Base-by-base conservation (phyloP, 352 stramenopile genomes). In the Phytophthora podocarpi region DNA sequence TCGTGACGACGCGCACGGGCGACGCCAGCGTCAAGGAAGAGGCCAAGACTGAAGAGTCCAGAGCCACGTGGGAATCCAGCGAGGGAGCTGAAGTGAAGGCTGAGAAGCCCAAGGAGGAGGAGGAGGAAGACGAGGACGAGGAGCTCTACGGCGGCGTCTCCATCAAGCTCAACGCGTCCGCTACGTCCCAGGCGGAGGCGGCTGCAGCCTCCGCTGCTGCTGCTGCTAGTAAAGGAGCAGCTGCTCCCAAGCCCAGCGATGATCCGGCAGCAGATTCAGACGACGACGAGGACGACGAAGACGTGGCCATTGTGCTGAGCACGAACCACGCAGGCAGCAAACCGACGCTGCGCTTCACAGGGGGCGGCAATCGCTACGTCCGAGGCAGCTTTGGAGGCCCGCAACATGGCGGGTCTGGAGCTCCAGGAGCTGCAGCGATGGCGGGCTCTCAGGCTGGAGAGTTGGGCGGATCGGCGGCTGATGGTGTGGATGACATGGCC, bases 211-310 rank as follows among this genome's bases (percentile, higher is more conserved):
- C 56, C 5, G 70, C 39, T n/a, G 56, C 40, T 21, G 32, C 47
- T 5, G 35, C 32, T 15, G 31, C 13, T 36, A 48, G 21, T n/a
- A 13, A 27, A 9, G 40, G 8, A 16, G 6, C 26, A 47, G 13
- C 42, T 34, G 20, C 5, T 3, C 6, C 10, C 21, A 73, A 72
- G 27, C 8, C 16, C 2, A 58, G n/a, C n/a, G 59, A 46, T 1
- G 46, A 70, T 15, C 49, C 59, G 11, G 71, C 73, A n/a, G 74
- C 64, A n/a, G 82, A 81, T 9, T 84, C 89, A 2, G 82, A 94
- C 2, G 85, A 94, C 15, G 85, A 94, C 12, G 87, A 95, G 8
- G 87, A 96, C 28, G 86, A 95, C 28, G 86, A 95, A 60, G 80
- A 91, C 36, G 78, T 96, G 27, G 80, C 85, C 15, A 96, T 96